These are phyloP conservation scores for Gaultheria prostrata DNA, from an alignment of 148 eudicot species.

Conservation along the genomic window DNA sequence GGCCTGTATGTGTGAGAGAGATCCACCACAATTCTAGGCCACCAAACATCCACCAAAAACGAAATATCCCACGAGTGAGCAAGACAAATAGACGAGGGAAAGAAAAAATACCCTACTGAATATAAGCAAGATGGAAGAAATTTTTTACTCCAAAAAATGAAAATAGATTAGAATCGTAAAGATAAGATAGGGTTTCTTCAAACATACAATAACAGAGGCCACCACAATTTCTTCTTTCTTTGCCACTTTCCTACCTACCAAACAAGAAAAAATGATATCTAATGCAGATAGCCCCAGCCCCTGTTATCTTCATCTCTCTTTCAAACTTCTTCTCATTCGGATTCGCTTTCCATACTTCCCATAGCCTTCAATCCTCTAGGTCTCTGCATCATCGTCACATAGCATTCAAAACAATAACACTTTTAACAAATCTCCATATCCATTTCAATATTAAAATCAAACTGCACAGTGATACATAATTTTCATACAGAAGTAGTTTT, in stretches of 20 bases:
- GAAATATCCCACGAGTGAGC: neutral
- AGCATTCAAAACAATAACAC: conserved; percentile 2
- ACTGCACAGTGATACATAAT: neutral
- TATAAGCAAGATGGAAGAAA: neutral
- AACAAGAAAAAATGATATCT: neutral
- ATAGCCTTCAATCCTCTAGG: conserved; percentile 92
- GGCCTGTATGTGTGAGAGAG: neutral
- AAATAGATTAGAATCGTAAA: conserved; percentile 2
- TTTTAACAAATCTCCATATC: neutral
- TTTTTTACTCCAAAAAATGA: neutral
- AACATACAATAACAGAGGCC: conserved; percentile 7
- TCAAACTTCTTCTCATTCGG: conserved; percentile 42
- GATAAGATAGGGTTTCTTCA: neutral
- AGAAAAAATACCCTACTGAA: neutral
- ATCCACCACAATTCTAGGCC: neutral
- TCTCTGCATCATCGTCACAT: conserved; percentile 47
- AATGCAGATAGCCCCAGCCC: neutral
- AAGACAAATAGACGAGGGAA: neutral
- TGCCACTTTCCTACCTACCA: conserved; percentile 7
- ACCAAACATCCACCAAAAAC: neutral
- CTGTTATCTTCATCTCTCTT: neutral
- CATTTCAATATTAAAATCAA: neutral
- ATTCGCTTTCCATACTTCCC: conserved; percentile 89
- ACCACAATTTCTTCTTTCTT: neutral
- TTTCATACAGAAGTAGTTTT: neutral